Percentiles rank a stretch among this genome's conserved stretches.
Conservation (phyloP, 805 yeast species). For the Cyberlindnera mycetangii region DNA sequence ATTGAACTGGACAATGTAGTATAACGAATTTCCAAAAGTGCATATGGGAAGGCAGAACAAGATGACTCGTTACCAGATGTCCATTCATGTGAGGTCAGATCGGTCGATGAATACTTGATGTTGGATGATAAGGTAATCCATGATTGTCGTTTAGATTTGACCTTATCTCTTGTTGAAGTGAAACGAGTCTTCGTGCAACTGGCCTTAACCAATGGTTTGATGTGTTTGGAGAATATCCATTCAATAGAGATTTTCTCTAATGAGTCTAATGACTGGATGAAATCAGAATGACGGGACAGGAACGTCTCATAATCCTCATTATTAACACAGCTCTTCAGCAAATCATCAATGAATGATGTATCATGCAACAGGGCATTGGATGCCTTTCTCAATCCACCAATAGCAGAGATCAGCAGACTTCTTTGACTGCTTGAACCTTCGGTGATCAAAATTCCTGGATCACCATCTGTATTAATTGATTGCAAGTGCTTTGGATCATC, state of each 20-base stretch:
- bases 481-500: slow-evolving; percentile 37
- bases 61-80: slow-evolving; percentile 13
- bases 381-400: slow-evolving; percentile 42
- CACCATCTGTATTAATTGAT: slow-evolving; percentile 33
- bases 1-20: slow-evolving; percentile 32
- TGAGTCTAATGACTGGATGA: slow-evolving; percentile 18
- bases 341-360: slow-evolving; percentile 11
- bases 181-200: slow-evolving; percentile 23
- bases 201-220: slow-evolving; percentile 24
- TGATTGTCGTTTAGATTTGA: slow-evolving; percentile 13
- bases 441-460: slow-evolving; percentile 36
- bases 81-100: slow-evolving; percentile 17
- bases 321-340: slow-evolving; percentile 12
- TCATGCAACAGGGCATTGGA: slow-evolving; percentile 28
- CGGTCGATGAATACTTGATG: slow-evolving; percentile 15
- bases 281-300: slow-evolving; percentile 3
- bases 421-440: slow-evolving; percentile 10
- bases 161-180: slow-evolving; percentile 4
- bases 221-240: slow-evolving; percentile 26
- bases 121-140: slow-evolving; percentile 28
- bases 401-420: slow-evolving; percentile 36
- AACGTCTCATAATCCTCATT: slow-evolving; percentile 18
- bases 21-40: slow-evolving; percentile 47
- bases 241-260: slow-evolving; percentile 28
- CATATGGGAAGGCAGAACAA: slow-evolving; percentile 40